Conservation (phyloP, 176 grass and related monocot species). For the Metroxylon sagu region DNA sequence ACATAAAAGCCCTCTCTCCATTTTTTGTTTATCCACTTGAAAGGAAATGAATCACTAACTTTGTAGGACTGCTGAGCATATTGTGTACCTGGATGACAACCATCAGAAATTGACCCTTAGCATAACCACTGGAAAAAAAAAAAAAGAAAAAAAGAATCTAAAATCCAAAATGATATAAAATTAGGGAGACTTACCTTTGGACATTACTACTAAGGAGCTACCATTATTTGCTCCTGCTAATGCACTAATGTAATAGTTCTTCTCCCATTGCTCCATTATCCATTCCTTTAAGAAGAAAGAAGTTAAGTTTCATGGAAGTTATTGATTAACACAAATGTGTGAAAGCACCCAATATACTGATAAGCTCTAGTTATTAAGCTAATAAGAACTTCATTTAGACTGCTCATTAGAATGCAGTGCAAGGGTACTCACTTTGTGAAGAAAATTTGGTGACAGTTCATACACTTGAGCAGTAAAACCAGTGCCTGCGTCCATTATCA, state of each 20-base stretch:
- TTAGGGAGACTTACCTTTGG: slow-evolving; percentile 59
- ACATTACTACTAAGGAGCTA: slow-evolving; percentile 91
- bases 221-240: slow-evolving; percentile 91
- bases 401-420: no score
- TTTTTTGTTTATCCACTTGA: slow-evolving; percentile 99
- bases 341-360: no score
- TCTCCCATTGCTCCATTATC: slow-evolving; percentile 99
- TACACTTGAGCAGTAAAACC: slow-evolving; percentile 78
- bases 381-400: no score
- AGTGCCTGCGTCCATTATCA: slow-evolving; percentile 99
- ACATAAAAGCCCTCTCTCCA: slow-evolving; percentile 94
- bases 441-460: slow-evolving; percentile 85
- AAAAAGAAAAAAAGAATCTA: no score
- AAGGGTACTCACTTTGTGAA: slow-evolving; percentile 76
- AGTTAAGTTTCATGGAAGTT: no score
- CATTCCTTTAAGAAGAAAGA: slow-evolving; percentile 54
- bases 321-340: no score
- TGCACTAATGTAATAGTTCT: slow-evolving; percentile 87
- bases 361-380: no score
- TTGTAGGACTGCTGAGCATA: slow-evolving; percentile 97
- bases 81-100: slow-evolving; percentile 38
- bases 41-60: slow-evolving; percentile 92
- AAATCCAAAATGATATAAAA: slow-evolving; percentile 7
- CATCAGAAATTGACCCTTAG: no score
- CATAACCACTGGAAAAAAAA: no score